Evolutionary conservation across 1,139 yeast genomes (phyloP).

Genomic region (Saccharomyces uvarum): DNA sequence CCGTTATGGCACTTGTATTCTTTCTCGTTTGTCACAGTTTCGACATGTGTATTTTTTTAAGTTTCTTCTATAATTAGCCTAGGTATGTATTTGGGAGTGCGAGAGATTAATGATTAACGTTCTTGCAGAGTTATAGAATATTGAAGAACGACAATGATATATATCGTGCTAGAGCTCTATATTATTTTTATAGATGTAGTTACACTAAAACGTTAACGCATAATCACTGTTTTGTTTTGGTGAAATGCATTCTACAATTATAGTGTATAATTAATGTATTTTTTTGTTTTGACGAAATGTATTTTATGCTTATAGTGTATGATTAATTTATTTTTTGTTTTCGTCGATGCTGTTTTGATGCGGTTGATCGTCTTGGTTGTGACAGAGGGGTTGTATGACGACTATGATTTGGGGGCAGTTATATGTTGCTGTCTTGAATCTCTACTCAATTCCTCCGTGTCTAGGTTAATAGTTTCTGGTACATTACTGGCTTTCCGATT

Average conservation of each 20-base stretch:
- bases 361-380: neutral
- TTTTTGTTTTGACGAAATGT: neutral
- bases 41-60: too few relatives aligned
- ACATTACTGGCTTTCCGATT: slow-evolving; percentile 38
- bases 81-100: too few relatives aligned
- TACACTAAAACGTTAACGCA: too few relatives aligned
- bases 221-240: too few relatives aligned
- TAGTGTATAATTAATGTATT: neutral
- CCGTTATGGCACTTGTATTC: too few relatives aligned
- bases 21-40: too few relatives aligned
- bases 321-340: neutral
- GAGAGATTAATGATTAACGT: too few relatives aligned
- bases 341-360: neutral
- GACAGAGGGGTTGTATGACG: neutral
- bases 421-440: neutral
- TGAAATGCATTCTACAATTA: neutral
- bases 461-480: slow-evolving; percentile 33
- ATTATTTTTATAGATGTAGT: too few relatives aligned
- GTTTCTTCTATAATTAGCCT: too few relatives aligned
- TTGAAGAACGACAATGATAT: too few relatives aligned
- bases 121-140: too few relatives aligned
- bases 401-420: neutral
- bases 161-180: too few relatives aligned
- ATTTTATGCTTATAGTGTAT: neutral
- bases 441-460: neutral